Base-by-base conservation (phyloP, 139 green algal genomes). In the Picochlorum sp. region DNA sequence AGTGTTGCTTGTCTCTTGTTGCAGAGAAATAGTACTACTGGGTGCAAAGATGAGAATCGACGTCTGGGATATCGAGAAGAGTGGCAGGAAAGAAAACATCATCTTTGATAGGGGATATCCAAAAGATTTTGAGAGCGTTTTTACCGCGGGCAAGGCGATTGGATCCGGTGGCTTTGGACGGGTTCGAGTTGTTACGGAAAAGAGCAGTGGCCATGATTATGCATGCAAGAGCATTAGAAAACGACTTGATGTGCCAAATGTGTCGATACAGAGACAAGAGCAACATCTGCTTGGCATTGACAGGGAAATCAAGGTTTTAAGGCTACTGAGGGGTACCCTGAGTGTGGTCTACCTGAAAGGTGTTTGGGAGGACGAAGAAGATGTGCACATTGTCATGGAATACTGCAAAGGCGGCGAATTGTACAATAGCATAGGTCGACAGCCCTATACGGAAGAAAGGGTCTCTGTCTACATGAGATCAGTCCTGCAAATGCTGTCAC, bases 311-410 rank as follows among this genome's bases (percentile, higher is more conserved):
- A 57, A 65, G 23, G 81, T 92, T 7, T 72, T 95, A 34, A 62
- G 66, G 1, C 69, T 72, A 8, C 77, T 96, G 57, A 67, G 81
- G 1, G 86, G 86, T 11, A 90, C 84, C 0, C 80, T 96, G 2
- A 75, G 90, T 61, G 83, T 95, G 30, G 87, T 87, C 14, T 62
- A 81, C 37, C 72, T 94, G 34, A 81, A 90, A 60, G 75, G 81
- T 38, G 74, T 50, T 16, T 92, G 84, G 51, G 90, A 96, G 77
- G 85, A 95, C 62, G 81, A 88, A 14, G 54, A 60, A 4, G 51
- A 80, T 47, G 68, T 95, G 13, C 84, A 95, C 76, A 85, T 95
- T 67, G 67, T 96, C n/a, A 90, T 92, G 84, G 86, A 95, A 81
- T 72, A 67, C 13, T 96, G 88, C 77, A 60, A 62, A 16, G 89